Evolutionary conservation across 331 rosid species (phyloP), one percentile per base, ranked within the genome.

Genomic region (Stylosanthes scabra): DNA sequence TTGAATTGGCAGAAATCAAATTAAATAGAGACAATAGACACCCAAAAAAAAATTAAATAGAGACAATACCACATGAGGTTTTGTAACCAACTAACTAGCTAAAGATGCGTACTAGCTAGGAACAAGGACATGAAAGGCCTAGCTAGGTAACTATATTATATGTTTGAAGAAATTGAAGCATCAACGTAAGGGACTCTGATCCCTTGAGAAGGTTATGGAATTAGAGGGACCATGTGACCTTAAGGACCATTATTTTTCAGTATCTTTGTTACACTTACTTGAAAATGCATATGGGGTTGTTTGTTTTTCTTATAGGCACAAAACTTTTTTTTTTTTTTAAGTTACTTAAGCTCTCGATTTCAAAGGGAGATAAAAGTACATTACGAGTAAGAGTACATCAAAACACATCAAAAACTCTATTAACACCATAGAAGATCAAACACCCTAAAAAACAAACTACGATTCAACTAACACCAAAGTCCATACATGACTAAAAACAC

Each of bases 41-140:
- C n/a, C n/a, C n/a, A n/a, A n/a, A n/a, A n/a, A n/a, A n/a, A 34
- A 34, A 34, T 34, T 34, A 34, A 34, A 49, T 29, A 63, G 70
- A 75, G 88, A 79, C 93, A 86, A 70, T 8, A 67, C 47, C 93
- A 88, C 89, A 84, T 84, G 88, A 68, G 74, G 65, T 69, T 84
- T 75, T 78, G 75, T 74, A 52, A 45, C 27, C 27, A 68, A 41
- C 28, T 42, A 67, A 20, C 25, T 20, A 20, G 25, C 25, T 20
- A 20, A 20, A 20, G 25, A 20, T 1, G 25, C 25, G 25, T 20
- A 20, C 25, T 20, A 20, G 25, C 63, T 54, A 56, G 25, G 75
- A 72, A 80, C 51, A 66, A 58, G 12, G 85, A 82, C 87, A 82
- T 45, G 78, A 66, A 83, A 81, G 59, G 83, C 66, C 73, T 54